A percentile compares a stretch with the other conserved stretches of the same genome.
Evolutionary conservation across 768 basidiomycete genomes (phyloP).

Genomic region (Pisolithus marmoratus): DNA sequence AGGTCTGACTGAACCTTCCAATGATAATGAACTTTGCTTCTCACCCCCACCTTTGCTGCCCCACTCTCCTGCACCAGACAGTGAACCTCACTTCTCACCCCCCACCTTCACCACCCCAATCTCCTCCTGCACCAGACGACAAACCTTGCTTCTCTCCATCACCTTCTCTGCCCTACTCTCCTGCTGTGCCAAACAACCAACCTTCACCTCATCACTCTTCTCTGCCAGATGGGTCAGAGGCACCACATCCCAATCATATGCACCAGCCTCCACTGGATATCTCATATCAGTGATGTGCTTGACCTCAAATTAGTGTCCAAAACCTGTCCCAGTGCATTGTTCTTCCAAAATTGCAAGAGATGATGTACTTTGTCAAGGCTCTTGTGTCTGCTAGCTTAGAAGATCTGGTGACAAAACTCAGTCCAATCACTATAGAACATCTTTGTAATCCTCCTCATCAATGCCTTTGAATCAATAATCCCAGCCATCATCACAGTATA

Average conservation of each 20-base stretch:
- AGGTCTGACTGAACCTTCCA: too few species aligned
- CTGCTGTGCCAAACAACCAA: too few species aligned
- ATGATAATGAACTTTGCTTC: too few species aligned
- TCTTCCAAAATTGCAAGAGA: neutral
- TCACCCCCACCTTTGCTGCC: too few species aligned
- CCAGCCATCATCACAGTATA: neutral
- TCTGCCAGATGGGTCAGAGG: neutral
- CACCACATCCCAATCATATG: neutral
- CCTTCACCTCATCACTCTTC: neutral
- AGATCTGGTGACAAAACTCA: neutral
- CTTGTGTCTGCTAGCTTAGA: neutral
- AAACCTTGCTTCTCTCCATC: too few species aligned
- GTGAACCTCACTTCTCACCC: too few species aligned
- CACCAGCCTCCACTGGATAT: neutral
- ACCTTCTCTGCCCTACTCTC: too few species aligned
- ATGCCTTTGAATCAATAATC: neutral
- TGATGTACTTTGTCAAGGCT: neutral
- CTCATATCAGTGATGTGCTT: neutral
- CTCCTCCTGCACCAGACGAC: too few species aligned
- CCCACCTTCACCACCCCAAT: too few species aligned
- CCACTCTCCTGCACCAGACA: too few species aligned
- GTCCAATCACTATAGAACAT: neutral
- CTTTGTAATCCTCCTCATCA: neutral
- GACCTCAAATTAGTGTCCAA: neutral
- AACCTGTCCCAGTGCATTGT: neutral